phyloP scores from a whole-genome alignment of 495 filamentous ascomycete genomes.

The Annulohypoxylon bovei region DNA sequence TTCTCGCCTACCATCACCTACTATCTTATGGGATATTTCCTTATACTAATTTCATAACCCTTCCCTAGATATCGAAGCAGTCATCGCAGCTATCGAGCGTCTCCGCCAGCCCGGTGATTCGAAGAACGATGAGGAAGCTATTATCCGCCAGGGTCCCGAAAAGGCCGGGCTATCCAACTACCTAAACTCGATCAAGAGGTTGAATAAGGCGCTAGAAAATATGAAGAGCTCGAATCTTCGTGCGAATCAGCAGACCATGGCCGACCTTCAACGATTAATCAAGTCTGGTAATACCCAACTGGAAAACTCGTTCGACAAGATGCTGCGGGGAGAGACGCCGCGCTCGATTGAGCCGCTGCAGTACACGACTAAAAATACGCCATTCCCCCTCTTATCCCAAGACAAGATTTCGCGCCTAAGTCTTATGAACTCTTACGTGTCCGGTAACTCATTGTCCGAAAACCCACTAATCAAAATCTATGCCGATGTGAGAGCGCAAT shows the following conservation, averaged over 20 bases:
- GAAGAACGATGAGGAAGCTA: constrained; percentile 86
- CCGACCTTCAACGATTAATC: constrained; percentile 79
- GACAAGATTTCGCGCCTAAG: constrained; percentile 61
- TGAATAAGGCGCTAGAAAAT: constrained; percentile 80
- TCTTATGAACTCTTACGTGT: constrained; percentile 61
- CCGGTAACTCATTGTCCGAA: constrained; percentile 65
- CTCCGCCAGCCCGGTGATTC: constrained; percentile 88
- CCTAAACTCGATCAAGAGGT: constrained; percentile 85
- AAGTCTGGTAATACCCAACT: constrained; percentile 81
- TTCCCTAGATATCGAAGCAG: constrained; percentile 77
- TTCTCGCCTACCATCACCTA: background rate
- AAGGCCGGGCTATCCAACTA: constrained; percentile 85
- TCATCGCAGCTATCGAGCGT: constrained; percentile 85
- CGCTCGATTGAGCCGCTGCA: constrained; percentile 86
- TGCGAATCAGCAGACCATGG: constrained; percentile 88
- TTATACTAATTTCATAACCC: constrained; percentile 13
- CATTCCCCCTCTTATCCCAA: constrained; percentile 58
- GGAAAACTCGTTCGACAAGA: constrained; percentile 80
- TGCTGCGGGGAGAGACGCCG: constrained; percentile 73
- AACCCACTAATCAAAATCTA: constrained; percentile 77
- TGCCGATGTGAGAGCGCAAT: constrained; percentile 84
- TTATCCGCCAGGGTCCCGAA: constrained; percentile 85
- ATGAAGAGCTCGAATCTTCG: constrained; percentile 87
- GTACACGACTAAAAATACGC: constrained; percentile 86
- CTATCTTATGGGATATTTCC: background rate